phyloP scores from a whole-genome alignment of 2,329 filamentous ascomycete species.

The Tolypocladium album region DNA sequence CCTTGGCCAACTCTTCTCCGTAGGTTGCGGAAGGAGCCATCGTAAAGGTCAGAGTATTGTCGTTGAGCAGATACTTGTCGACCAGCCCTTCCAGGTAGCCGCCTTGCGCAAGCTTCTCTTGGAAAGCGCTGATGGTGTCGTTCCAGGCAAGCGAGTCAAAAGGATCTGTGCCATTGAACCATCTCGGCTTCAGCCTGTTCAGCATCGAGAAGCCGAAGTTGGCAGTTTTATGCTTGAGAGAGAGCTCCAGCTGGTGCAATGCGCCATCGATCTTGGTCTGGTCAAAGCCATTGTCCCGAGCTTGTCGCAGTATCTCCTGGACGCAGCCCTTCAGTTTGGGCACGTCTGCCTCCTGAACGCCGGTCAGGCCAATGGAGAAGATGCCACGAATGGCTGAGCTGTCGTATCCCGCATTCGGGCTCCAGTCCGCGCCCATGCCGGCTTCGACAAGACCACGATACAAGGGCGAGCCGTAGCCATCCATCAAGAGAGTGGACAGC shows the following conservation, averaged over 20 bases:
- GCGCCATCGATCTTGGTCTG: constrained; percentile 86
- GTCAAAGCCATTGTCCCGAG: constrained; percentile 70
- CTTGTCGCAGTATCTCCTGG: constrained; percentile 59
- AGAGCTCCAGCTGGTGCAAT: constrained; percentile 87
- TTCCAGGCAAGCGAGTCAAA: constrained; percentile 91
- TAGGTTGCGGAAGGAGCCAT: constrained; percentile 81
- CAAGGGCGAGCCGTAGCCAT: constrained; percentile 89
- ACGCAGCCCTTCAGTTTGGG: constrained; percentile 66
- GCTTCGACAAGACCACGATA: constrained; percentile 84
- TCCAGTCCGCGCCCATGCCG: constrained; percentile 85
- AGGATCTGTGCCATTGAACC: constrained; percentile 93
- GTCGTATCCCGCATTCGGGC: constrained; percentile 89
- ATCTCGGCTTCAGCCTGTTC: constrained; percentile 78
- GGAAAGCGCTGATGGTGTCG: constrained; percentile 74
- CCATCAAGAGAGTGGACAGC: constrained; percentile 73
- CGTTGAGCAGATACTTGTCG: constrained; percentile 82
- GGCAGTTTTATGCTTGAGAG: constrained; percentile 90
- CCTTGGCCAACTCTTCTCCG: constrained; percentile 59
- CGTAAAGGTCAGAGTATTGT: constrained; percentile 81
- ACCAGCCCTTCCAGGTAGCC: constrained; percentile 76
- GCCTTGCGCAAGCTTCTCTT: constrained; percentile 61
- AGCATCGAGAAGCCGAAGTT: constrained; percentile 88
- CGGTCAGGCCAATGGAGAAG: constrained; percentile 84
- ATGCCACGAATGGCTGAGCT: constrained; percentile 65
- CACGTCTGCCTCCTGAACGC: constrained; percentile 74